Evolutionary conservation across 1,139 yeast genomes (phyloP).

Genomic region (Taiozyma sp.): DNA sequence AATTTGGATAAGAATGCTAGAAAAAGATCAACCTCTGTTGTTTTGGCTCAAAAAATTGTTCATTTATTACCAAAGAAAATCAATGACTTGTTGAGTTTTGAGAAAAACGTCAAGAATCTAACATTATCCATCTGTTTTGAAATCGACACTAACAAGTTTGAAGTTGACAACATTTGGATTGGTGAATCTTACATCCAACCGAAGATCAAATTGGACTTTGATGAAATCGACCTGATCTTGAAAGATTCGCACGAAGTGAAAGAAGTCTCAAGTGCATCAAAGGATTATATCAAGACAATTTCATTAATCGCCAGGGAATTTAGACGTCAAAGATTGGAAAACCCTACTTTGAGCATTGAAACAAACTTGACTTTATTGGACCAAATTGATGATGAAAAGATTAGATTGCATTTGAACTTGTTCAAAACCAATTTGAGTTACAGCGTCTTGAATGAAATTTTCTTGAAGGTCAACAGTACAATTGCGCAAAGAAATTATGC

Average conservation of each 20-base stretch:
- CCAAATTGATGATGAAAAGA: constrained; percentile 82
- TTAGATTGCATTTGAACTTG: constrained; percentile 65
- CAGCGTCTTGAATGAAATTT: constrained; percentile 67
- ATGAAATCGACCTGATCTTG: constrained; percentile 48
- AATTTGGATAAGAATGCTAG: constrained; percentile 84
- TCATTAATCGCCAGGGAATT: constrained; percentile 66
- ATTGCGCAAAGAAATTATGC: constrained; percentile 81
- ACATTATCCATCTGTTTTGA: constrained; percentile 82
- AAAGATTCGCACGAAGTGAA: constrained; percentile 13
- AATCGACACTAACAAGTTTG: constrained; percentile 68
- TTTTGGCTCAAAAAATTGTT: constrained; percentile 73
- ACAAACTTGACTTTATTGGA: constrained; percentile 69
- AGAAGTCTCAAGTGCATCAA: constrained; percentile 49
- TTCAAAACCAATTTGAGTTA: constrained; percentile 59
- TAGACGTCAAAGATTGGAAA: constrained; percentile 64
- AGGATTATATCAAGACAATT: constrained; percentile 63
- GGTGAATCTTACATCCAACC: constrained; percentile 73
- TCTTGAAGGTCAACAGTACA: constrained; percentile 78
- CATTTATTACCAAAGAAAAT: constrained; percentile 69
- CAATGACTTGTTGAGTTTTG: constrained; percentile 57
- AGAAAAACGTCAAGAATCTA: constrained; percentile 55
- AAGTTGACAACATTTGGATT: constrained; percentile 72
- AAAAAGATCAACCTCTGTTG: constrained; percentile 86
- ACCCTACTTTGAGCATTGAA: constrained; percentile 40
- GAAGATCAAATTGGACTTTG: constrained; percentile 42